Conservation (phyloP, 2,329 filamentous ascomycete genomes). For the Diaporthe australafricana region DNA sequence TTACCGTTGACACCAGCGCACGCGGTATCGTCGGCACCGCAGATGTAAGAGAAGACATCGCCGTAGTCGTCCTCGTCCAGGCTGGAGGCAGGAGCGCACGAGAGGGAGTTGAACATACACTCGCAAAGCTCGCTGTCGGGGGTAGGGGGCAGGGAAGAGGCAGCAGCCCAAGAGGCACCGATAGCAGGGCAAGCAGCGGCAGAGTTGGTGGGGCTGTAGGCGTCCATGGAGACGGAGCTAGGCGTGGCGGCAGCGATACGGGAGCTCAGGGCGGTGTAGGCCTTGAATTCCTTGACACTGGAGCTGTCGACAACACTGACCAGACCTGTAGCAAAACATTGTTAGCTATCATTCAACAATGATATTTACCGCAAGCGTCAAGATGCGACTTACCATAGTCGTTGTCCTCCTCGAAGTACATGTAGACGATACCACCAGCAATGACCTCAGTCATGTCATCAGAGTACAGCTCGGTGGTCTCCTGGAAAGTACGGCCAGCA, state of each 20-base stretch:
- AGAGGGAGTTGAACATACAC: slow-evolving; percentile 84
- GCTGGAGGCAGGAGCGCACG: slow-evolving; percentile 73
- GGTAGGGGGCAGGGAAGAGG: slow-evolving; percentile 79
- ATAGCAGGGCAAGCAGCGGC: slow-evolving; percentile 78
- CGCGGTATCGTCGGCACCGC: slow-evolving; percentile 61
- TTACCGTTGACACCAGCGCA: slow-evolving; percentile 79
- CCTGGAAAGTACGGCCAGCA: slow-evolving; percentile 81
- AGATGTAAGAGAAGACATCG: slow-evolving; percentile 80
- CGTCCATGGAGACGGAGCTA: slow-evolving; percentile 70
- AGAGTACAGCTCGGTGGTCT: slow-evolving; percentile 85
- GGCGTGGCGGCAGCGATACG: slow-evolving; percentile 77
- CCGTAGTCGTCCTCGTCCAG: slow-evolving; percentile 70
- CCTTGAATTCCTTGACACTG: slow-evolving; percentile 73
- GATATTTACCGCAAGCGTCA: neutral
- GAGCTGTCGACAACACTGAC: slow-evolving; percentile 68
- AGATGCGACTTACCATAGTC: slow-evolving; percentile 53
- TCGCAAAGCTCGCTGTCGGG: slow-evolving; percentile 83
- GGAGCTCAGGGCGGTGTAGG: slow-evolving; percentile 79
- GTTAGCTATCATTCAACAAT: slow-evolving; percentile 8
- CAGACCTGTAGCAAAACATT: slow-evolving; percentile 63
- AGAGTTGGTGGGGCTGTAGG: slow-evolving; percentile 81
- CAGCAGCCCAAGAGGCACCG: slow-evolving; percentile 75
- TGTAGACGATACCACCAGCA: slow-evolving; percentile 98
- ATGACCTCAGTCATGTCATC: slow-evolving; percentile 86
- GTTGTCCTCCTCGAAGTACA: slow-evolving; percentile 95